Evolutionary conservation across 371 early-diverging fungal genomes (phyloP).

Genomic region (Quaeritorhiza haematococci): DNA sequence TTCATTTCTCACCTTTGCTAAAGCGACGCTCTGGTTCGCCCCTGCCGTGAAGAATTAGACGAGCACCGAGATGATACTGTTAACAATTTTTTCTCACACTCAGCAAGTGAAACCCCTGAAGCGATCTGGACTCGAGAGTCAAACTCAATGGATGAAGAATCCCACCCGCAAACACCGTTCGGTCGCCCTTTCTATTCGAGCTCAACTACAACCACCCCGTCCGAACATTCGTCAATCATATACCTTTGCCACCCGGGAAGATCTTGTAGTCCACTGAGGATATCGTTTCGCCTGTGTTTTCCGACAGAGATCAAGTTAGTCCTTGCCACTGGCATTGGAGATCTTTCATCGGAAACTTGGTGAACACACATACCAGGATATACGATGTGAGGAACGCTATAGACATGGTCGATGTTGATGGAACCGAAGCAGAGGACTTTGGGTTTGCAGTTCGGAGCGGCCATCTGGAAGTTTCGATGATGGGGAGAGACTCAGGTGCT

Average conservation of each 20-base stretch:
- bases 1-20: conserved; percentile 50
- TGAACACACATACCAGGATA: conserved; percentile 51
- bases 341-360: too few species aligned
- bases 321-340: too few species aligned
- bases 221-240: too few species aligned
- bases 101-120: too few species aligned
- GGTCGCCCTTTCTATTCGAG: too few species aligned
- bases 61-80: not conserved
- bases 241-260: conserved; percentile 82
- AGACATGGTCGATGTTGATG: conserved; percentile 86
- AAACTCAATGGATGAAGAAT: too few species aligned
- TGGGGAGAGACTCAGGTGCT: not conserved
- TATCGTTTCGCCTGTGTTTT: conserved; percentile 65
- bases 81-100: too few species aligned
- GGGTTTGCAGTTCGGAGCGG: conserved; percentile 34
- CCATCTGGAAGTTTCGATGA: not conserved
- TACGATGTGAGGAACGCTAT: conserved; percentile 75
- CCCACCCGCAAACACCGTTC: too few species aligned
- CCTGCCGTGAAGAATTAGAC: conserved; percentile 19
- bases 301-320: too few species aligned
- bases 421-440: conserved; percentile 74
- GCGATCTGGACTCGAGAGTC: too few species aligned
- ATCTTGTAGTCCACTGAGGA: conserved; percentile 54
- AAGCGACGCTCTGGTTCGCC: conserved; percentile 79
- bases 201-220: too few species aligned